Base-by-base conservation (phyloP, 208 protist genomes). In the Vickermania spadyakhi region DNA sequence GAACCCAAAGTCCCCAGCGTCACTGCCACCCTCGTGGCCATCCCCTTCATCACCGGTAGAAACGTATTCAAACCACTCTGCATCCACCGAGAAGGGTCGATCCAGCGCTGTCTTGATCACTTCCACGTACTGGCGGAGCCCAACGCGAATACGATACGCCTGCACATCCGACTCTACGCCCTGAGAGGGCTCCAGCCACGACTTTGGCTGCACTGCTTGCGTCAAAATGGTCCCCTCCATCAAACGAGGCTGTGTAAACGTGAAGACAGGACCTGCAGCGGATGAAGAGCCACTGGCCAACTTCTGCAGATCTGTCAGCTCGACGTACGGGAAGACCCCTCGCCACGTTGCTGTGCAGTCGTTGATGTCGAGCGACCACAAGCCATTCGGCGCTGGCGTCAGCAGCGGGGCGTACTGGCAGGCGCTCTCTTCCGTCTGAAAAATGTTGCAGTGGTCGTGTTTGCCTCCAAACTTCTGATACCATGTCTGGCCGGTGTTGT, bases 381-480 rank as follows among this genome's bases (percentile, higher is more conserved):
- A 51, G 27, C 52, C 67, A 63, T 2, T 58, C 56, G 25, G 54
- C 64, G 53, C 13, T 67, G 85, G 85, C 29, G 81, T 89, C 41
- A 93, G 69, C 50, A 93, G 77, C 42, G 85, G 85, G 0, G 85
- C 85, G 73, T 89, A 89, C 45, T 58, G 63, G 70, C 85, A 93
- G 25, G 85, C 60, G 51, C 89, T 65, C 3, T 66, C 69, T 45
- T 45, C 11, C 7, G 11, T 7, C 36, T 45, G 36, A 65, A 93
- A 93, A 23, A 73, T 84, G 65, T 93, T 81, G 60, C 85, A 93
- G 36, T 70, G 50, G 25, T 72, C 50, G 69, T 93, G 85, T 72
- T 89, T 93, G 55, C 85, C 85, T 56, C 85, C 82, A 52, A 93
- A 93, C 66, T 93, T 93, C 51, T 93, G 85, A 58, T 89, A 93